Conservation (phyloP, 371 early-diverging fungal genomes). For the Lichtheimia ramosa region DNA sequence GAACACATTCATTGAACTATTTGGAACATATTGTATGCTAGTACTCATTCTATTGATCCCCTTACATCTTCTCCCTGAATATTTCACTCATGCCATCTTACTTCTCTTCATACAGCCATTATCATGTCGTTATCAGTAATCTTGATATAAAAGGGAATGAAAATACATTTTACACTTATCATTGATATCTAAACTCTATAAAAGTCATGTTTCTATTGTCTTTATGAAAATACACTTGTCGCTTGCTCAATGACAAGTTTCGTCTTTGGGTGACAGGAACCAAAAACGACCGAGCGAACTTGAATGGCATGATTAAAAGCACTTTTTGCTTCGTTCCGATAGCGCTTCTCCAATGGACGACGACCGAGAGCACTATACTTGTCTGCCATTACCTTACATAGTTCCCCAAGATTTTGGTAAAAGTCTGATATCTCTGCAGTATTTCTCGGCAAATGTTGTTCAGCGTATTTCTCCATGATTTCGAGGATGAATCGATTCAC, state of each 20-base stretch:
- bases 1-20: too few relatives aligned
- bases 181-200: too few relatives aligned
- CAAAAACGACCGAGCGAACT: constrained; percentile 48
- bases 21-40: too few relatives aligned
- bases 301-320: constrained; percentile 48
- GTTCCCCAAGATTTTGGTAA: constrained; percentile 61
- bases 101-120: too few relatives aligned
- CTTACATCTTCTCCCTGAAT: too few relatives aligned
- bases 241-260: constrained; percentile 8
- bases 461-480: constrained; percentile 30
- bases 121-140: too few relatives aligned
- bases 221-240: not conserved
- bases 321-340: constrained; percentile 49
- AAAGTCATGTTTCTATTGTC: too few relatives aligned
- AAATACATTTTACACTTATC: too few relatives aligned
- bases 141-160: too few relatives aligned
- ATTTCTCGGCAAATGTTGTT: constrained; percentile 46
- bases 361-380: constrained; percentile 26
- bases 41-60: too few relatives aligned
- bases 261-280: constrained; percentile 52
- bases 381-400: constrained; percentile 47
- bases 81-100: too few relatives aligned
- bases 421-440: constrained; percentile 66
- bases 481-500: constrained; percentile 54
- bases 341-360: constrained; percentile 29